These are phyloP conservation scores for Sarocladiaceae sp. DNA, from an alignment of 2,329 filamentous ascomycete genomes.

Conservation along the genomic window DNA sequence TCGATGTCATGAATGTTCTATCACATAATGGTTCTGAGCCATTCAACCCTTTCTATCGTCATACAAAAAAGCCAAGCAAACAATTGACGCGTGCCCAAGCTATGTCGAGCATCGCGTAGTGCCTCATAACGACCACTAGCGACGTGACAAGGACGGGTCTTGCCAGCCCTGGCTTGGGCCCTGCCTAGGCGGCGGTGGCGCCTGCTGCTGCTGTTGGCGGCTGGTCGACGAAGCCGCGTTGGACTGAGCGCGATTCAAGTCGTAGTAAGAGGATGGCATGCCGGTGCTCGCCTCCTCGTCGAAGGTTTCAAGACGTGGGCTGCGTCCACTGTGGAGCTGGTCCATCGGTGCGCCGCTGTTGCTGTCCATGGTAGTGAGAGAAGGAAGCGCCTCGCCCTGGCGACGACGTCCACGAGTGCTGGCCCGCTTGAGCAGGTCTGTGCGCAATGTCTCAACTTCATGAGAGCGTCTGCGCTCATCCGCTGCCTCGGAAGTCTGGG, in stretches of 20 bases:
- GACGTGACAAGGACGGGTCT: conserved; percentile 20
- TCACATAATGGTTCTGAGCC: not conserved
- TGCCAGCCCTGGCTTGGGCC: conserved; percentile 21
- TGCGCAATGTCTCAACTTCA: conserved; percentile 32
- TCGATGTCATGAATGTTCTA: not conserved
- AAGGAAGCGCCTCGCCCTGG: conserved; percentile 39
- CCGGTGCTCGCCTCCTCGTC: conserved; percentile 38
- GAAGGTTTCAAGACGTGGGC: conserved; percentile 27
- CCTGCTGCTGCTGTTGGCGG: conserved; percentile 4
- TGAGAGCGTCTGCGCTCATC: conserved; percentile 26
- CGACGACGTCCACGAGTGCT: conserved; percentile 44
- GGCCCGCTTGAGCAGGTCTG: conserved; percentile 31
- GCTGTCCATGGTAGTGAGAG: conserved; percentile 17
- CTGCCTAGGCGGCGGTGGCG: conserved; percentile 22
- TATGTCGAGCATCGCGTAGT: conserved; percentile 12
- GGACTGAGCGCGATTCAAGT: conserved; percentile 18
- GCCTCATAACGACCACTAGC: conserved; percentile 17
- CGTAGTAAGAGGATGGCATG: conserved; percentile 24
- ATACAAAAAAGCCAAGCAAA: no score
- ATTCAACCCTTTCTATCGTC: not conserved
- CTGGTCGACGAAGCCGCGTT: not conserved
- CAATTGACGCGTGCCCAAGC: no score
- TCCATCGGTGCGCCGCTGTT: not conserved
- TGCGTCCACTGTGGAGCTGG: conserved; percentile 18
- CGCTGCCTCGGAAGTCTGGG: conserved; percentile 22